A percentile compares a stretch with the other conserved stretches of the same genome.
Conservation (phyloP, 148 eudicot species). For the Arctostaphylos glauca region DNA sequence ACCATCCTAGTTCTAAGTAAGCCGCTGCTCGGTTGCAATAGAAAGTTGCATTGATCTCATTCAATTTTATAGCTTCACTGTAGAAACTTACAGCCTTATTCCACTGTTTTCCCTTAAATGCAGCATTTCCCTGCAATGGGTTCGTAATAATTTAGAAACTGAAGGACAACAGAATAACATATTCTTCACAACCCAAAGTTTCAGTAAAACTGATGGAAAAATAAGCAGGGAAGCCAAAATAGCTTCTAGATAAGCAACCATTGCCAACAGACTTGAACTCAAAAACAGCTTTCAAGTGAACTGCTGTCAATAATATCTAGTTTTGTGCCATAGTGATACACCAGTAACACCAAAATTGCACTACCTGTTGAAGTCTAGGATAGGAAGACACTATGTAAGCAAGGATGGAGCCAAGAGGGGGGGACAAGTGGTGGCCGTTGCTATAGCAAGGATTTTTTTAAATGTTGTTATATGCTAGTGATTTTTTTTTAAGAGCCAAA, state of each 20-base stretch:
- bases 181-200: background rate
- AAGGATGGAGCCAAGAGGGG: too few relatives aligned
- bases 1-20: conserved; percentile 80
- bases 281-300: background rate
- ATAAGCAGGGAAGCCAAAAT: background rate
- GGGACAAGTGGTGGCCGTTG: too few relatives aligned
- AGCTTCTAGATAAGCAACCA: background rate
- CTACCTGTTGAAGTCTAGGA: background rate
- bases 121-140: conserved; percentile 73
- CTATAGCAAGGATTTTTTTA: too few relatives aligned
- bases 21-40: conserved; percentile 93
- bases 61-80: conserved; percentile 74
- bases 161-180: background rate
- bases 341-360: too few relatives aligned
- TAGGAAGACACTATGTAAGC: background rate
- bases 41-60: conserved; percentile 57
- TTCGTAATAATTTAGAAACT: background rate
- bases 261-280: conserved; percentile 1
- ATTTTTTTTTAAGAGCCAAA: too few relatives aligned
- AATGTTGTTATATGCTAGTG: too few relatives aligned
- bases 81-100: conserved; percentile 78
- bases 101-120: conserved; percentile 73
- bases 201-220: background rate
- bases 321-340: background rate
- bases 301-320: background rate